Conservation (phyloP, 2,329 filamentous ascomycete species). For the Verticillium zaregamsianum region DNA sequence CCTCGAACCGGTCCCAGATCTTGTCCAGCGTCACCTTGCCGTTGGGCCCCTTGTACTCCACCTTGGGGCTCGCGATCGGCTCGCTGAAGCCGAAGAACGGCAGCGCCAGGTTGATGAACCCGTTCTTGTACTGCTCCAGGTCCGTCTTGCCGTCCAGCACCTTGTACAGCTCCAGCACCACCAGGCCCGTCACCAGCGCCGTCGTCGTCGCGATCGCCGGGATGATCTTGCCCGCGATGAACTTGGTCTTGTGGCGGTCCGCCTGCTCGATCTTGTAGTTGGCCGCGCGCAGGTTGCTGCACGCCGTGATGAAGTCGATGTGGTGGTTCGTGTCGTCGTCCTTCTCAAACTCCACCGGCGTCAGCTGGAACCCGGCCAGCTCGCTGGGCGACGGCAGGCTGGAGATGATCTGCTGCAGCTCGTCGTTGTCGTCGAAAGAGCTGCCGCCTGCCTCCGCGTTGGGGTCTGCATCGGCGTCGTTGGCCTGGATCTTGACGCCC, state of each 20-base stretch:
- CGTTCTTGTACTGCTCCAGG: slow-evolving; percentile 98
- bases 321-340: slow-evolving; percentile 97
- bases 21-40: slow-evolving; percentile 86
- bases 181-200: slow-evolving; percentile 88
- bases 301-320: slow-evolving; percentile 98
- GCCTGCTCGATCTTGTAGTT: slow-evolving; percentile 96
- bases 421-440: slow-evolving; percentile 67
- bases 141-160: slow-evolving; percentile 94
- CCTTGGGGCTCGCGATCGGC: slow-evolving; percentile 90
- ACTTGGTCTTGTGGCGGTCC: slow-evolving; percentile 97
- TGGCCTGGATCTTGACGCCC: slow-evolving; percentile 92
- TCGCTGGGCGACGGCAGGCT: slow-evolving; percentile 74
- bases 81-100: slow-evolving; percentile 99
- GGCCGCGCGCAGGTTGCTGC: slow-evolving; percentile 91
- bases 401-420: slow-evolving; percentile 67
- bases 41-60: slow-evolving; percentile 75
- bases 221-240: slow-evolving; percentile 99
- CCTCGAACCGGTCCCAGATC: slow-evolving; percentile 96
- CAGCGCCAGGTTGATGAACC: slow-evolving; percentile 92
- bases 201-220: slow-evolving; percentile 97
- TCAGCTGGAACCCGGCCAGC: slow-evolving; percentile 82
- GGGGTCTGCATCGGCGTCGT: slow-evolving; percentile 91
- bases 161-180: slow-evolving; percentile 93
- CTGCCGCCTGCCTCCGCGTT: slow-evolving; percentile 56
- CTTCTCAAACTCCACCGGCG: slow-evolving; percentile 96